Evolutionary conservation across 2,329 filamentous ascomycete species (phyloP), one percentile per base, ranked within the genome.

Genomic region (Fusarium buharicum): DNA sequence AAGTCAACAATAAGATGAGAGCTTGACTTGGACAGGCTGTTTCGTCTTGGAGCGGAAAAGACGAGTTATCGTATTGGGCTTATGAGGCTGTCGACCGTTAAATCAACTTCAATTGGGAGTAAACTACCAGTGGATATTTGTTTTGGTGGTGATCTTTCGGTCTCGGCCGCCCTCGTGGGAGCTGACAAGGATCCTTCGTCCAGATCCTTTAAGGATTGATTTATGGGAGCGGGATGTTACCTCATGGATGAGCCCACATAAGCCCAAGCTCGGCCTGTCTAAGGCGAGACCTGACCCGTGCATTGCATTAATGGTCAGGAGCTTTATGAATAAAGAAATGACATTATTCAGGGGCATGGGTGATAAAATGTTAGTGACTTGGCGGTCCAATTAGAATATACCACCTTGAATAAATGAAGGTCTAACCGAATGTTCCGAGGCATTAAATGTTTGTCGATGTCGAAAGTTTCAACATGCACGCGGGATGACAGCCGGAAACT

Each of bases 101-200:
- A 50, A 28, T 62, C 47, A 57, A 34, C 45, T 48, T 50, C 47
- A 58, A 50, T 50, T 61, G 22, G 50, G 60, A 61, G 40, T n/a
- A 30, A 22, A 43, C 27, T 28, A 10, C 8, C 20, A 33, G 50
- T 27, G 22, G 36, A 30, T 33, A 47, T 36, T 17, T 11, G 17
- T 39, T 24, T 27, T 40, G 6, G 7, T 18, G n/a, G 5, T 16
- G 33, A 36, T 17, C n/a, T 4, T 37, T 27, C 9, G 17, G 27
- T 22, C 33, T 27, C 10, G 18, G 34, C 52, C 27, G 28, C 28
- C 27, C 53, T 40, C 36, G 47, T 59, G 41, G 47, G 30, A 30
- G 28, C 17, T n/a, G 33, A 31, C 50, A 61, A 61, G 49, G 58
- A 27, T 61, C 27, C 16, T 11, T 41, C 22, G 10, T 11, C 36